Conservation (phyloP, 192 early-diverging fungal species). For the Chytriomyces hyalinus region DNA sequence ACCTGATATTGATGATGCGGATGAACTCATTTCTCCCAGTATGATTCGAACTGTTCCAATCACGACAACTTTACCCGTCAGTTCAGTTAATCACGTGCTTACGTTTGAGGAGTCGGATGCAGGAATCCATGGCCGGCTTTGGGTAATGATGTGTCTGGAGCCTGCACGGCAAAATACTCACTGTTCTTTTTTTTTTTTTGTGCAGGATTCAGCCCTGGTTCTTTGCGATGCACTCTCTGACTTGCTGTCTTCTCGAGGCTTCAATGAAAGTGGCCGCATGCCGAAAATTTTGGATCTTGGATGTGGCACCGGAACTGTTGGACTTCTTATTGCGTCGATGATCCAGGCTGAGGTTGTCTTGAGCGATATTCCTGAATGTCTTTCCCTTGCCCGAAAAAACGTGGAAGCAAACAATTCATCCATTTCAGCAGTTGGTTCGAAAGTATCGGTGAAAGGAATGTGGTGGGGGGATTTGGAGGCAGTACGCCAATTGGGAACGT, state of each 20-base stretch:
- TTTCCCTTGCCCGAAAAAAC: constrained; percentile 17
- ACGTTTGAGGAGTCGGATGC: constrained; percentile 20
- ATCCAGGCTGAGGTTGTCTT: not conserved
- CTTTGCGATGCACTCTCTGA: not conserved
- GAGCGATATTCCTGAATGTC: constrained; percentile 29
- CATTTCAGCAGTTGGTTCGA: not conserved
- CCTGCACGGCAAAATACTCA: not conserved
- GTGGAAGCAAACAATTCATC: not conserved
- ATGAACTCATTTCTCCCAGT: constrained; percentile 3
- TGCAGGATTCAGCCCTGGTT: constrained; percentile 20
- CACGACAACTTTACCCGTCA: not conserved
- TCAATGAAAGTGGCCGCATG: not conserved
- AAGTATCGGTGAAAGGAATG: not conserved
- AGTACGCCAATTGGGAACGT: not conserved
- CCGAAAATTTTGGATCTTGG: constrained; percentile 26
- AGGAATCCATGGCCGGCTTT: constrained; percentile 31
- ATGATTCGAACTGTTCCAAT: not conserved
- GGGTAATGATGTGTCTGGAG: constrained; percentile 4
- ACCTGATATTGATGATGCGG: not conserved
- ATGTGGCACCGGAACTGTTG: constrained; percentile 31
- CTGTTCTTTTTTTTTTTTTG: not conserved
- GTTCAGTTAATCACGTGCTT: not conserved
- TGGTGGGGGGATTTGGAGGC: constrained; percentile 17
- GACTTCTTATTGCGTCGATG: not conserved
- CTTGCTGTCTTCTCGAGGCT: constrained; percentile 4